Base-by-base conservation (phyloP, 2,329 filamentous ascomycete species). In the Neopestalotiopsis sp. region DNA sequence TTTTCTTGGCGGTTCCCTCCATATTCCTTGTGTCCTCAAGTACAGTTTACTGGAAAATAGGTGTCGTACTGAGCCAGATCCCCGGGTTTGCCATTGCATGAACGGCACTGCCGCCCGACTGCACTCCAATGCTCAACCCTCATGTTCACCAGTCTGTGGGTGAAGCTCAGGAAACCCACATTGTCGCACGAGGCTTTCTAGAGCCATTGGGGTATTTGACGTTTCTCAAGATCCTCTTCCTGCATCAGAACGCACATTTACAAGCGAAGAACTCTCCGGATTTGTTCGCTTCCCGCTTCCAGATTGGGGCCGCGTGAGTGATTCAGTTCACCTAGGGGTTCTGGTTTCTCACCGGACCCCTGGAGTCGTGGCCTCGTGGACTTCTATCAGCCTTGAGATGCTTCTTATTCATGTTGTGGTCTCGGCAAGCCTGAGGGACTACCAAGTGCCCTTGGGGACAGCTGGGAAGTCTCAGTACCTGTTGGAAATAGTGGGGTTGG, bases 261-360 rank as follows among this genome's bases (percentile, higher is more conserved):
- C 56, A 17, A 32, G 52, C 24, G 17, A 45, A 28, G 14, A 45
- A 57, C 34, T 59, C 56, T 40, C 68, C 68, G 49, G 30, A 68
- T 68, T 52, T 34, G 66, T 63, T 70, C 68, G 68, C 68, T 70
- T 70, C 61, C 24, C 34, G 60, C 58, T 69, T 69, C 68, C 68
- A 34, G 30, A 64, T 65, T 13, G 58, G 65, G 68, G 30, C 13
- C 24, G 40, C 38, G 4, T 66, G 9, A 56, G 17, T 38, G 20
- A 14, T 34, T 12, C 45, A 24, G 24, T 65, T 58, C 52, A n/a
- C 20, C 45, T 7, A 52, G 17, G 17, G 10, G 24, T 20, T 42
- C 24, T 24, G 20, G 12, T 40, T 32, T 28, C 34, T 57, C 45
- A 28, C 14, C 24, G 9, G 13, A 34, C 42, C 42, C 40, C 45